Conservation (phyloP, 192 early-diverging fungal genomes). For the Backusella psychrophila region DNA sequence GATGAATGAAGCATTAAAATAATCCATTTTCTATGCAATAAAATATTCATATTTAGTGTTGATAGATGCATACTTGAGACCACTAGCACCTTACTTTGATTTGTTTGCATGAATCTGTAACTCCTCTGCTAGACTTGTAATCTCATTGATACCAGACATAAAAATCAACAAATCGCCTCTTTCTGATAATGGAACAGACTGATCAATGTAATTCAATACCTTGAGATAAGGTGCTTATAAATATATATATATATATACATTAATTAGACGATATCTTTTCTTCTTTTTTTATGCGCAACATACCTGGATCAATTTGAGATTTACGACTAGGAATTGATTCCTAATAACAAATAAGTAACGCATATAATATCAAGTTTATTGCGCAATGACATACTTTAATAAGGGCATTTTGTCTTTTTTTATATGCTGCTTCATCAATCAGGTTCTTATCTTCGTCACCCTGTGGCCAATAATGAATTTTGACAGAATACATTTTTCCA, state of each 20-base stretch:
- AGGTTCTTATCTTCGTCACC: constrained; percentile 59
- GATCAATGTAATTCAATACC: constrained; percentile 61
- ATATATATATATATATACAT: not conserved
- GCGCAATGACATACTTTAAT: constrained; percentile 26
- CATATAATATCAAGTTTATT: not conserved
- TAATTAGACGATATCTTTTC: not conserved
- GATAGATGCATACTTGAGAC: not conserved
- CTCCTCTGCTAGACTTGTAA: constrained; percentile 50
- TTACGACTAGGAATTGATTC: constrained; percentile 51
- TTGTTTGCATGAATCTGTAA: constrained; percentile 50
- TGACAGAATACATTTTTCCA: constrained; percentile 64
- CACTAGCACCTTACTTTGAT: constrained; percentile 41
- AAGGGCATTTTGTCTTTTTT: constrained; percentile 35
- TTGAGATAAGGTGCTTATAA: constrained; percentile 54
- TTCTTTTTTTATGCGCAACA: not conserved
- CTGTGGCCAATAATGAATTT: constrained; percentile 54
- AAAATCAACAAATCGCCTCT: constrained; percentile 66
- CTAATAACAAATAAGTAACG: constrained; percentile 5
- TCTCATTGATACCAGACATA: constrained; percentile 67
- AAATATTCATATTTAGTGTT: not conserved
- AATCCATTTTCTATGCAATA: constrained; percentile 52
- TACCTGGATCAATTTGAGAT: constrained; percentile 50
- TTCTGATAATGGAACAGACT: constrained; percentile 50
- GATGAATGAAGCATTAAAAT: constrained; percentile 62
- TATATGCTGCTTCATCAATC: constrained; percentile 47